Evolutionary conservation across 805 yeast genomes (phyloP).

Genomic region (Naumovozyma castellii): DNA sequence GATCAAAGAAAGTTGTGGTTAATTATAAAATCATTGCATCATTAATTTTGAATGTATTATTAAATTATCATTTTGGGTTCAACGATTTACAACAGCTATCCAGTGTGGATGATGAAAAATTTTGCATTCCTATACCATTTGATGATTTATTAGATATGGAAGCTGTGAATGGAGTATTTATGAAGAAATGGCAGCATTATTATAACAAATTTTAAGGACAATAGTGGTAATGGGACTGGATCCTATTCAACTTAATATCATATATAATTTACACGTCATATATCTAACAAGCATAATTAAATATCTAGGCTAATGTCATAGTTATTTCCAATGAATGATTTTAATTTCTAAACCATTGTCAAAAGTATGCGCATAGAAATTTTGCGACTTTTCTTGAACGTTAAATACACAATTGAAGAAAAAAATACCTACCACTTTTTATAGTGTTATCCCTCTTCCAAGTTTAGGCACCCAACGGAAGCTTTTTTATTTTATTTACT

Average conservation of each 20-base stretch:
- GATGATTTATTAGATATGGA: constrained; percentile 15
- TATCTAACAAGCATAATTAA: no score
- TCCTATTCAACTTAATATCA: not conserved
- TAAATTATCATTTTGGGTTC: constrained; percentile 46
- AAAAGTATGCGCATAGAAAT: no score
- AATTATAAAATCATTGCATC: constrained; percentile 36
- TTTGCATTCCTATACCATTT: constrained; percentile 25
- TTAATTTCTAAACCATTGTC: no score
- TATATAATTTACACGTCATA: no score
- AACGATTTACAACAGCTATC: constrained; percentile 27
- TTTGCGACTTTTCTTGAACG: no score
- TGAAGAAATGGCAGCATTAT: constrained; percentile 29
- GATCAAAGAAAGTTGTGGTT: constrained; percentile 29
- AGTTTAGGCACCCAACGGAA: no score
- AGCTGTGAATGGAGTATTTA: constrained; percentile 18
- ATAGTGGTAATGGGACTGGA: not conserved
- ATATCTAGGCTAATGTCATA: no score
- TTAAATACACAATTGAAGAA: no score
- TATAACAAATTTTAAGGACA: constrained; percentile 23
- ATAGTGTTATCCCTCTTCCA: no score
- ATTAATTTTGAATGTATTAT: constrained; percentile 33
- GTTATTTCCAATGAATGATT: no score
- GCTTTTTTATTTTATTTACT: no score
- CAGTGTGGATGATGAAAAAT: constrained; percentile 15
- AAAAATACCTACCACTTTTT: no score